phyloP scores from a whole-genome alignment of 129 eudicot genomes.

The Tanacetum coccineum region DNA sequence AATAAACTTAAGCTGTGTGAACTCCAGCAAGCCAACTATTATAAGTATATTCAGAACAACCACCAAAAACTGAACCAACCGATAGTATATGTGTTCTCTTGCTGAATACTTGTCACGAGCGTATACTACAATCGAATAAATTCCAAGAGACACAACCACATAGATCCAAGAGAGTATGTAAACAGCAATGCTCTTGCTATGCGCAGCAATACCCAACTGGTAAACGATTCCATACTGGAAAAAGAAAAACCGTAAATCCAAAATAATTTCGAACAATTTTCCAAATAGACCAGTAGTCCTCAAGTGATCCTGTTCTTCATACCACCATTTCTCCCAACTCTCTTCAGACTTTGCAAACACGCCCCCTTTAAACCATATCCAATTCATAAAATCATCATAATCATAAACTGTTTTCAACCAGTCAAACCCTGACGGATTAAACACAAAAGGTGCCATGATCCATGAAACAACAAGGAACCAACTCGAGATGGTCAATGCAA shows the following conservation, averaged over 20 bases:
- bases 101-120: slow-evolving; percentile 79
- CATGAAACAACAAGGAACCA: slow-evolving; percentile 92
- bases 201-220: slow-evolving; percentile 83
- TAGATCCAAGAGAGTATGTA: slow-evolving; percentile 93
- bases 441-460: slow-evolving; percentile 89
- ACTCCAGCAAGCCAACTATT: slow-evolving; percentile 55
- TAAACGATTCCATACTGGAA: slow-evolving; percentile 88
- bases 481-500: slow-evolving; percentile 74
- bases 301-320: slow-evolving; percentile 91
- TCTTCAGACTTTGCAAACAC: slow-evolving; percentile 81
- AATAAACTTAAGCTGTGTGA: slow-evolving; percentile 56
- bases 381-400: slow-evolving; percentile 81
- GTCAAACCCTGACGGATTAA: slow-evolving; percentile 90
- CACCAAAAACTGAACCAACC: slow-evolving; percentile 83
- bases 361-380: slow-evolving; percentile 90
- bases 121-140: slow-evolving; percentile 47
- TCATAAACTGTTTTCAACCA: slow-evolving; percentile 95
- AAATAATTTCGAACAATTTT: slow-evolving; percentile 56
- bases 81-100: slow-evolving; percentile 79
- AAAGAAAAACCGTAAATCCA: slow-evolving; percentile 87
- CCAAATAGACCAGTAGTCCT: slow-evolving; percentile 92
- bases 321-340: slow-evolving; percentile 98
- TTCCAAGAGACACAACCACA: slow-evolving; percentile 51
- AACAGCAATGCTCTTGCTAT: slow-evolving; percentile 65
- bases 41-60: slow-evolving; percentile 48